phyloP scores from a whole-genome alignment of 2,329 filamentous ascomycete genomes.

The Sarocladium brachiariae region DNA sequence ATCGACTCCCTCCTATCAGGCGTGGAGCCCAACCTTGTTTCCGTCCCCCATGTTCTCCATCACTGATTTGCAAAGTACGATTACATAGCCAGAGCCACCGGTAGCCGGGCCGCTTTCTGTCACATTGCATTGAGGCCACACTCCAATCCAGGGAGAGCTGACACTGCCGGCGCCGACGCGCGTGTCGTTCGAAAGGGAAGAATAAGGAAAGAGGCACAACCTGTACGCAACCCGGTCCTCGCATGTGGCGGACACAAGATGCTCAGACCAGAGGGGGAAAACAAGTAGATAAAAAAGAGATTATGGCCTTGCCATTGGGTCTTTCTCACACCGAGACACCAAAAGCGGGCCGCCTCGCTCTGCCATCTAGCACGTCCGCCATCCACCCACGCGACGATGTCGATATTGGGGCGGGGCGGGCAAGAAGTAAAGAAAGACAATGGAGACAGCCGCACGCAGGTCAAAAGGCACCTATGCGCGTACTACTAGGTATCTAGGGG shows the following conservation, averaged over 20 bases:
- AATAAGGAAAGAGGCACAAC: too few species aligned
- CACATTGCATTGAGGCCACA: too few species aligned
- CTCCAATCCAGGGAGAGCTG: too few species aligned
- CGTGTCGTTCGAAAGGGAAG: background rate
- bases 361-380: background rate
- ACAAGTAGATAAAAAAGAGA: too few species aligned
- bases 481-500: too few species aligned
- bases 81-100: too few species aligned
- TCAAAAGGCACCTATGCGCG: too few species aligned
- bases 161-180: background rate
- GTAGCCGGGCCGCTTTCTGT: background rate
- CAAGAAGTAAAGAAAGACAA: conserved; percentile 7
- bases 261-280: background rate
- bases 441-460: background rate
- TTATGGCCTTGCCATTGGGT: background rate
- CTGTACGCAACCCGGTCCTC: background rate
- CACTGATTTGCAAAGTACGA: background rate
- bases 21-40: background rate
- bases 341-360: background rate
- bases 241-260: background rate
- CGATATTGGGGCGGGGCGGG: conserved; percentile 6
- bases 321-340: background rate
- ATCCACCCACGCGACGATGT: conserved; percentile 1
- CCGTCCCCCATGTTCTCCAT: background rate
- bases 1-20: background rate